Base-by-base conservation (phyloP, 441 rosid genomes). In the California macrophylla region DNA sequence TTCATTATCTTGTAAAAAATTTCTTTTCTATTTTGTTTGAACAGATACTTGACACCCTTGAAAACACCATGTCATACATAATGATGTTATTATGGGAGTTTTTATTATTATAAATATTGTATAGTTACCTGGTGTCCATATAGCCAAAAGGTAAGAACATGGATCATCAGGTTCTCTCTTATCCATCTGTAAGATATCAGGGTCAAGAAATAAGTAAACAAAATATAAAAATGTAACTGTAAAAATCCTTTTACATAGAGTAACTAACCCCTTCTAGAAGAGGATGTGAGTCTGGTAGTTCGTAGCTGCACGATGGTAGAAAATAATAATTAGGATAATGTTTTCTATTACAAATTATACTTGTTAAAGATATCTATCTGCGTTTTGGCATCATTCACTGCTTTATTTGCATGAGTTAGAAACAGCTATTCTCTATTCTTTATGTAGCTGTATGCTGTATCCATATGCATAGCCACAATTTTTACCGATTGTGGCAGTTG, bases 61-160 rank as follows among this genome's bases (percentile, higher is more conserved):
- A 25, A 23, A 26, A 28, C 25, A 58, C n/a, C 26, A 23, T 23
- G 12, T 21, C n/a, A 58, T 25, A 58, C 29, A 58, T 3, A 23
- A 24, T 23, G 15, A 58, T 9, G 26, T 21, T 3, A 21, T 60
- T 60, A 60, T 25, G 30, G 64, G 7, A 12, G n/a, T 26, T 29
- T n/a, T 21, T 20, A 10, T 40, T 12, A 10, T 1, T 56, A 2
- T 58, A 8, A n/a, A 24, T 23, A 29, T 64, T 67, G 47, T 63
- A 66, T 71, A 24, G 81, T 82, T 71, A 92, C 99, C 99, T 71
- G 99, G 98, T 71, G 91, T 84, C 98, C 99, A 95, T 77, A 92
- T 87, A 60, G 96, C 98, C 66, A 95, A 87, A 72, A 92, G 98
- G 76, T 91, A 95, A 54, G 97, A 93, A 73, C 95, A 85, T 68